Evolutionary conservation across 169 alveolate species (phyloP), one percentile per base, ranked within the genome.

Genomic region (Cystoisospora suis): DNA sequence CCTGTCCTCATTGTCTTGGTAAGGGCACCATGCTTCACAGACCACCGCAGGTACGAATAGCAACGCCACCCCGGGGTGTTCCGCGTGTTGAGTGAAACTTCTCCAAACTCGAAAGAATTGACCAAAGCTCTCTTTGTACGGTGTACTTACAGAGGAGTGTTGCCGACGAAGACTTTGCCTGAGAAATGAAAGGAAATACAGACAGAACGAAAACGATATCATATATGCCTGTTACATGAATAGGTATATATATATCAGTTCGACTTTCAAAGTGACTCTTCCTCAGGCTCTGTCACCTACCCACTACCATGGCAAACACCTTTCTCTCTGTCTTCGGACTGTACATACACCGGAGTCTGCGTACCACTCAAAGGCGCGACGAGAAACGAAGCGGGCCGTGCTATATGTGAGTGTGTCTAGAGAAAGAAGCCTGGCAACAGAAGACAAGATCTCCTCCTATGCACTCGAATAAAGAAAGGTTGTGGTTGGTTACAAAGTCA

Each of bases 141-240:
- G 23, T n/a, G 1, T 36, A 65, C 77, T 65, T 65, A 65, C 77
- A 65, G 77, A 4, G 77, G 77, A n/a, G 77, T 65, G 77, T 65
- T 65, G n/a, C 77, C 77, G 0, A 65, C 77, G 77, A 65, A 65
- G 34, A 65, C 77, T 27, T 65, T 65, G 77, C 77, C 77, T 65
- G 77, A 12, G n/a, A 65, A 65, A n/a, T 7, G 34, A n/a, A 34
- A 9, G n/a, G 75, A 59, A 20, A 20, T n/a, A n/a, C n/a, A n/a
- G 12, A 65, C 42, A 12, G 15, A 65, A 44, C 61, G 20, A 49
- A 49, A 20, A 49, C 61, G 61, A 49, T 49, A 49, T 9, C 2
- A 58, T 58, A 29, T 58, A 58, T 36, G 72, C 12, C 23, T 36
- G 40, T 53, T 12, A 53, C 72, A 58, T 58, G 15, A 27, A 58